These are phyloP conservation scores for Pugionium cornutum DNA, from an alignment of 345 rosid species.

Conservation along the genomic window DNA sequence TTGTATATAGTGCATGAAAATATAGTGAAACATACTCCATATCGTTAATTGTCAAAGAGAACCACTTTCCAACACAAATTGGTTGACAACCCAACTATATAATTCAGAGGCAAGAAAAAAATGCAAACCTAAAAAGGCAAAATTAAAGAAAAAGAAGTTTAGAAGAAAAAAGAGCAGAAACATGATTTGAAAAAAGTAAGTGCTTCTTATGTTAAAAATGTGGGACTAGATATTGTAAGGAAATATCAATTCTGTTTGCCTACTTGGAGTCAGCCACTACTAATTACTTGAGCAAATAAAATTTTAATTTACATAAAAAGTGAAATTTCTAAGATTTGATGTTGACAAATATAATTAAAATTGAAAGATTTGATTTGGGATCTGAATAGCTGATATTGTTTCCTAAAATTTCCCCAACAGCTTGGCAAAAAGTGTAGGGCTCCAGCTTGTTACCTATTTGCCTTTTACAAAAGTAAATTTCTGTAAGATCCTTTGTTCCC, in stretches of 20 bases:
- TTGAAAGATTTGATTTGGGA: constrained; percentile 45
- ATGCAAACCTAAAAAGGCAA: constrained; percentile 28
- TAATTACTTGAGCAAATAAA: constrained; percentile 24
- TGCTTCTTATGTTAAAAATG: constrained; percentile 40
- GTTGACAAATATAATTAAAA: constrained; percentile 35
- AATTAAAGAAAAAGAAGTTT: constrained; percentile 8
- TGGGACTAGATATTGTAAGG: constrained; percentile 37
- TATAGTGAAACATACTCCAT: constrained; percentile 4
- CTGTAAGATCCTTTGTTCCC: constrained; percentile 39
- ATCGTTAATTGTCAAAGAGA: too few species aligned
- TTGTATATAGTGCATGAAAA: constrained; percentile 4
- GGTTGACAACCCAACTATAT: constrained; percentile 37
- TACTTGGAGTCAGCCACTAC: constrained; percentile 42
- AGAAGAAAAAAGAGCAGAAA: constrained; percentile 20
- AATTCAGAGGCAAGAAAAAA: constrained; percentile 38
- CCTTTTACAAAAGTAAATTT: constrained; percentile 41
- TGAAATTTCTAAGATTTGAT: constrained; percentile 34
- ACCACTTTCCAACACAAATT: constrained; percentile 30
- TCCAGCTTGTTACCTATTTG: constrained; percentile 42
- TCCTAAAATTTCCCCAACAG: constrained; percentile 45
- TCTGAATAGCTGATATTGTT: constrained; percentile 41
- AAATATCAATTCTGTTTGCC: constrained; percentile 35
- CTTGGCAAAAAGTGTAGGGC: constrained; percentile 43
- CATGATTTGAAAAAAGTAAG: constrained; percentile 34
- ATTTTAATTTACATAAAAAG: constrained; percentile 19